Conservation (phyloP, 192 early-diverging fungal genomes). For the Rhizoclosmatium globosum region DNA sequence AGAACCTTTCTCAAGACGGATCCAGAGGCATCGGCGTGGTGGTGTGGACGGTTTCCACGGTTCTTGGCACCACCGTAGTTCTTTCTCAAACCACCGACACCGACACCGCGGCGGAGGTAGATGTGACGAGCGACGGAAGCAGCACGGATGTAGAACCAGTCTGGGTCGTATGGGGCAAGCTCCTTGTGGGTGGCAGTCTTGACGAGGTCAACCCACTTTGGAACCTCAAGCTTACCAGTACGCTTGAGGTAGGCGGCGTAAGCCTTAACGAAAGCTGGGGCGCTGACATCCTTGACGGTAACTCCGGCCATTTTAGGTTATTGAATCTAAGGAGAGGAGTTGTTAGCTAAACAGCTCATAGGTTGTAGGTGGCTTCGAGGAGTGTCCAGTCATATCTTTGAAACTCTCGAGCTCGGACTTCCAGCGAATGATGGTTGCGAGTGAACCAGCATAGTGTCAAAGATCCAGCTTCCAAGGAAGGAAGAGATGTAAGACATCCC, state of each 20-base stretch:
- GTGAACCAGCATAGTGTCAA: too few species aligned
- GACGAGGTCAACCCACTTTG: conserved; percentile 98
- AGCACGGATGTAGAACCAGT: conserved; percentile 99
- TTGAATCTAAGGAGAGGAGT: neutral
- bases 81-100: conserved; percentile 94
- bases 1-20: conserved; percentile 95
- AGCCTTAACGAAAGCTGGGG: conserved; percentile 96
- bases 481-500: too few species aligned
- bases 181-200: conserved; percentile 99
- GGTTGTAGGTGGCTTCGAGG: too few species aligned
- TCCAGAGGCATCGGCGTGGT: conserved; percentile 87
- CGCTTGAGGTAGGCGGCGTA: conserved; percentile 99
- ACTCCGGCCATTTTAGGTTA: conserved; percentile 57
- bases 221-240: conserved; percentile 97
- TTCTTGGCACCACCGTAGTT: conserved; percentile 91
- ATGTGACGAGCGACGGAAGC: conserved; percentile 97
- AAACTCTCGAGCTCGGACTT: too few species aligned
- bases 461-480: too few species aligned
- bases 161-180: conserved; percentile 95
- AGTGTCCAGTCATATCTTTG: too few species aligned
- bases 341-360: too few species aligned
- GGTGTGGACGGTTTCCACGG: conserved; percentile 94
- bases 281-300: conserved; percentile 97
- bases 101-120: conserved; percentile 94
- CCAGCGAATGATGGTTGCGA: too few species aligned